Base-by-base conservation (phyloP, 192 early-diverging fungal genomes). In the Coemansia sp. region DNA sequence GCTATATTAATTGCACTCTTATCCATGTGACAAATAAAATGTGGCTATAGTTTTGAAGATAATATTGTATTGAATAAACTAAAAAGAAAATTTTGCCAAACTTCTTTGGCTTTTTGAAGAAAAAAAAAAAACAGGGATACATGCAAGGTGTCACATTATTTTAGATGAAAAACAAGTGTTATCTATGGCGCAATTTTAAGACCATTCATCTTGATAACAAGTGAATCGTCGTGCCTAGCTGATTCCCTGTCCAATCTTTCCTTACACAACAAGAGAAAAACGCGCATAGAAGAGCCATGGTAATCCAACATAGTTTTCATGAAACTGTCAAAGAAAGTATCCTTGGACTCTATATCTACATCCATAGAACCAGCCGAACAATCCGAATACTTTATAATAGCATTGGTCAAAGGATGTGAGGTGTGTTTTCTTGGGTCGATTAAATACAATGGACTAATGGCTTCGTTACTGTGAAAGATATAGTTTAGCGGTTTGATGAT, bases 271-370 rank as follows among this genome's bases (percentile, higher is more conserved):
- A 60, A 34, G 29, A 82, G 47, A 43, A 82, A 82, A 11, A 66
- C 61, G 36, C 70, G 29, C 80, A 82, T 82, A 1, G 62, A 43
- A 9, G 43, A 15, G 2, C 80, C 80, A 33, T 82, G 80, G 29
- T 74, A 63, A 0, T 47, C 39, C 12, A 82, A 11, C 80, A 82
- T 82, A 15, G 69, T 44, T n/a, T 74, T 72, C 71, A 82, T 77
- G 13, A 82, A 82, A 43, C 64, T 72, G 18, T 82, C 80, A 10
- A 82, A 77, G 49, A 82, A 82, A n/a, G 63, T 65, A 31, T 46
- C 65, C 41, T 31, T 24, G 3, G 20, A 22, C 0, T 6, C 55
- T 0, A 0, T 13, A 31, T 57, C 55, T 9, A 57, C 24, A 57
- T 24, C 20, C 27, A 36, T 38, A 6, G 2, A n/a, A 20, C 40